Conservation (phyloP, 2,329 filamentous ascomycete species). For the Colletotrichum zoysiae region DNA sequence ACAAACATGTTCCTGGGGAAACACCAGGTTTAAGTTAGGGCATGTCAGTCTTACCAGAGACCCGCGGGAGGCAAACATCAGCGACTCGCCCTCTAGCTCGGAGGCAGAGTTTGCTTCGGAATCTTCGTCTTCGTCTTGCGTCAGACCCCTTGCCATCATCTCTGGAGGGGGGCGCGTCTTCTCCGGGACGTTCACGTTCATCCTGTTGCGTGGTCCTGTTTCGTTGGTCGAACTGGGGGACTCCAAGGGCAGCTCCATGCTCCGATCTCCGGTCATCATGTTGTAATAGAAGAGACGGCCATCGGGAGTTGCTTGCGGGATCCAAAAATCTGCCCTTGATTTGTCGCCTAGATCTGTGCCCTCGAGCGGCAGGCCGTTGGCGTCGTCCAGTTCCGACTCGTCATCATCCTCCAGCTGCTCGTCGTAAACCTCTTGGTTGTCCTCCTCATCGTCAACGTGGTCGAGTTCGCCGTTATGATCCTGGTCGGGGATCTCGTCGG, state of each 20-base stretch:
- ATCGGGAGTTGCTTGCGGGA: conserved; percentile 94
- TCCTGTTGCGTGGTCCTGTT: conserved; percentile 87
- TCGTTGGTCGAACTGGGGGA: conserved; percentile 85
- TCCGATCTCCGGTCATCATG: conserved; percentile 94
- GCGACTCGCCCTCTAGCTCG: conserved; percentile 82
- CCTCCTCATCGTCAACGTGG: conserved; percentile 71
- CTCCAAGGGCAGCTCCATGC: conserved; percentile 93
- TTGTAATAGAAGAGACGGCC: conserved; percentile 98
- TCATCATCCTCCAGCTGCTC: conserved; percentile 76
- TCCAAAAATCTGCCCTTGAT: conserved; percentile 96
- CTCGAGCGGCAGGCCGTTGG: conserved; percentile 76
- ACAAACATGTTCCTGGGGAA: not conserved
- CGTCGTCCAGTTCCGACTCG: conserved; percentile 70
- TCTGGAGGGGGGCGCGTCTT: conserved; percentile 91
- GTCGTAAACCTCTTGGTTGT: conserved; percentile 74
- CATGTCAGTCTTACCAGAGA: conserved; percentile 69
- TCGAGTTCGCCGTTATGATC: conserved; percentile 67
- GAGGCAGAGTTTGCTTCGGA: conserved; percentile 87
- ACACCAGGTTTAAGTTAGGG: not conserved
- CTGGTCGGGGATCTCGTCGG: conserved; percentile 77
- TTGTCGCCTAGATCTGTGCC: conserved; percentile 72
- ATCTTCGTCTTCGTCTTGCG: conserved; percentile 90
- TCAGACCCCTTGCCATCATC: conserved; percentile 86
- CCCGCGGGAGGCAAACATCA: conserved; percentile 75
- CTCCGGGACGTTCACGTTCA: conserved; percentile 89